These are phyloP conservation scores for Trametes versicolor DNA, from an alignment of 1,284 basidiomycete genomes.

Conservation along the genomic window DNA sequence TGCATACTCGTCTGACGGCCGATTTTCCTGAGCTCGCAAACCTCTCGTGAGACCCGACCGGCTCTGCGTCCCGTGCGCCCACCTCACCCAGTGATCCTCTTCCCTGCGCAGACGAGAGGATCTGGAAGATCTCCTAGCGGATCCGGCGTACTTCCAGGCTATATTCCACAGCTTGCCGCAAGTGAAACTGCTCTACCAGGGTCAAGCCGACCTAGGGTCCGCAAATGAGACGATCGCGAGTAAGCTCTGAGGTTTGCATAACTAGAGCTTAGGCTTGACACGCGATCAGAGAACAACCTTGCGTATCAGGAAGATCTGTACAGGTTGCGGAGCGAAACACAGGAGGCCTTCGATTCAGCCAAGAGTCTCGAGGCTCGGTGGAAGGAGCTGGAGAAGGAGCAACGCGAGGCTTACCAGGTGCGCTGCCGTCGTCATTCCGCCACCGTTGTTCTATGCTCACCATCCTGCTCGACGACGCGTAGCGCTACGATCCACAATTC, in stretches of 20 bases:
- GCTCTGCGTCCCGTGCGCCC: neutral
- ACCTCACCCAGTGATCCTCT: slow-evolving; percentile 13
- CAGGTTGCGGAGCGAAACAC: slow-evolving; percentile 78
- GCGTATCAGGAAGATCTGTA: slow-evolving; percentile 79
- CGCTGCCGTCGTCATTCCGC: slow-evolving; percentile 27
- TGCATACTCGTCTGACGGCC: slow-evolving; percentile 60
- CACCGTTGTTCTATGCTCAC: slow-evolving; percentile 16
- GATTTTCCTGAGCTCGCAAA: slow-evolving; percentile 79
- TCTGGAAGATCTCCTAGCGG: slow-evolving; percentile 86
- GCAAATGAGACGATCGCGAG: slow-evolving; percentile 88
- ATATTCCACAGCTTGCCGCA: slow-evolving; percentile 81
- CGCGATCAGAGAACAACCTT: slow-evolving; percentile 72
- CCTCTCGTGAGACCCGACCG: slow-evolving; percentile 62
- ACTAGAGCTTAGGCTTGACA: neutral
- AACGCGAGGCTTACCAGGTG: slow-evolving; percentile 89
- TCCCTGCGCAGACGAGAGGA: slow-evolving; percentile 72
- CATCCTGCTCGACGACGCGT: neutral
- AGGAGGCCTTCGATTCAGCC: slow-evolving; percentile 87
- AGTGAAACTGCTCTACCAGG: slow-evolving; percentile 78
- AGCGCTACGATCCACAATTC: slow-evolving; percentile 89
- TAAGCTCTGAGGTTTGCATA: slow-evolving; percentile 48
- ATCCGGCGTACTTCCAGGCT: slow-evolving; percentile 88
- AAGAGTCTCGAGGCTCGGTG: slow-evolving; percentile 82
- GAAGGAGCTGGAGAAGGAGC: slow-evolving; percentile 87
- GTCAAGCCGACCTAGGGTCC: slow-evolving; percentile 79